phyloP scores from a whole-genome alignment of 768 basidiomycete genomes.

The Boletus rubescentipes region DNA sequence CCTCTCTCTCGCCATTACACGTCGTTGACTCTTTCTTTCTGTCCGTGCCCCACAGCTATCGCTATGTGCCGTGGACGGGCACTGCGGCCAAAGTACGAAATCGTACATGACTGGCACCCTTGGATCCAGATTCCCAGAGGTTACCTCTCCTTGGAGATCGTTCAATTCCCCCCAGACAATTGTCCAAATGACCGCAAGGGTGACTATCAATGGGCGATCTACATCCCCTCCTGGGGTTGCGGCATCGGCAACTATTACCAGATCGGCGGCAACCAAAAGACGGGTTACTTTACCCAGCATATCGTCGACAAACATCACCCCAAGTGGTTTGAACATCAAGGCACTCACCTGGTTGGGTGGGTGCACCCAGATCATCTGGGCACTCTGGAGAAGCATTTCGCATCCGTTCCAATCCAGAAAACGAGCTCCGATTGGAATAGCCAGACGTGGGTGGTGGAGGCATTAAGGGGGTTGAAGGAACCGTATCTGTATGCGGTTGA shows the following conservation, averaged over 20 bases:
- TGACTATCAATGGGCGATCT: slow-evolving; percentile 22
- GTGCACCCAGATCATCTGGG: slow-evolving; percentile 6
- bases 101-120: slow-evolving; percentile 4
- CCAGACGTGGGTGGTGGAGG: slow-evolving; percentile 24
- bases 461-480: slow-evolving; percentile 10
- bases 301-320: slow-evolving; percentile 14
- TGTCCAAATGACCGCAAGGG: background rate
- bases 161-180: slow-evolving; percentile 13
- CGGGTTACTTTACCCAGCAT: slow-evolving; percentile 16
- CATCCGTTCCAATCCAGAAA: slow-evolving; percentile 14
- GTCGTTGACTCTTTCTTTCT: background rate
- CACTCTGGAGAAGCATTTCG: slow-evolving; percentile 4
- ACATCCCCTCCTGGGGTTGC: slow-evolving; percentile 14
- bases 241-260: slow-evolving; percentile 24
- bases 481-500: slow-evolving; percentile 17
- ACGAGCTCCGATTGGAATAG: slow-evolving; percentile 15
- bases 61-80: slow-evolving; percentile 4
- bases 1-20: too few relatives aligned
- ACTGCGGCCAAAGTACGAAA: background rate
- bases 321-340: slow-evolving; percentile 9
- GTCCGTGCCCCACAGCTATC: slow-evolving; percentile 1
- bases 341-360: slow-evolving; percentile 11
- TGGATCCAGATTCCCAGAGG: slow-evolving; percentile 9
- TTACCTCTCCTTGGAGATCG: slow-evolving; percentile 15
- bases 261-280: slow-evolving; percentile 8